phyloP scores from a whole-genome alignment of 352 stramenopile species.

The Plasmopara viticola region DNA sequence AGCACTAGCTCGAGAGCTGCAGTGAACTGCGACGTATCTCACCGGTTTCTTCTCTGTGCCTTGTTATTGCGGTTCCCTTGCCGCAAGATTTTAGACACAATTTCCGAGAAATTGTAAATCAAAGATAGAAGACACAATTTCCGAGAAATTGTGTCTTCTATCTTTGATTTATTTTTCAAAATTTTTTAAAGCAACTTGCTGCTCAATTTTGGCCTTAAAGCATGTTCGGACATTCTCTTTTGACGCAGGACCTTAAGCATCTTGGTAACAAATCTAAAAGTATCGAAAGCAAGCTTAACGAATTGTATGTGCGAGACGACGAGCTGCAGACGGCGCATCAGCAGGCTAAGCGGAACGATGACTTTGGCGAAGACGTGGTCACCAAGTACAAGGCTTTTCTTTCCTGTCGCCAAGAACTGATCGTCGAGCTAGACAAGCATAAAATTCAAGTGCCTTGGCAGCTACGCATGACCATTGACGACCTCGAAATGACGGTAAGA shows the following conservation, averaged over 20 bases:
- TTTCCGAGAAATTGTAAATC: too few species aligned
- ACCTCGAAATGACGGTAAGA: conserved; percentile 72
- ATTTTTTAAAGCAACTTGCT: too few species aligned
- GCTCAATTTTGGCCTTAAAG: neutral
- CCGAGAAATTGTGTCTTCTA: too few species aligned
- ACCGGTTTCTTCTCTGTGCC: too few species aligned
- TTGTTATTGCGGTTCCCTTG: too few species aligned
- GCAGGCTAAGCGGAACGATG: conserved; percentile 52
- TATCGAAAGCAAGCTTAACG: conserved; percentile 26
- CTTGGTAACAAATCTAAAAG: conserved; percentile 25
- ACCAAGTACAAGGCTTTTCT: conserved; percentile 52
- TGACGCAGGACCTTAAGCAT: conserved; percentile 43
- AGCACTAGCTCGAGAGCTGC: too few species aligned
- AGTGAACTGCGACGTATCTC: too few species aligned
- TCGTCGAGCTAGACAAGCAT: conserved; percentile 37
- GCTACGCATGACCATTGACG: conserved; percentile 69
- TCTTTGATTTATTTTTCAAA: too few species aligned
- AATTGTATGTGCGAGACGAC: conserved; percentile 46
- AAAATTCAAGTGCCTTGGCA: conserved; percentile 53
- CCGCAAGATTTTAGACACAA: too few species aligned
- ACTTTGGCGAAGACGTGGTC: conserved; percentile 59
- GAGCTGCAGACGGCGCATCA: conserved; percentile 48
- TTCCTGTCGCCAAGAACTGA: conserved; percentile 38
- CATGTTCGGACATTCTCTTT: conserved; percentile 26
- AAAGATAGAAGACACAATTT: too few species aligned